Evolutionary conservation across 2,329 filamentous ascomycete species (phyloP).

Genomic region (Cytospora piceae): DNA sequence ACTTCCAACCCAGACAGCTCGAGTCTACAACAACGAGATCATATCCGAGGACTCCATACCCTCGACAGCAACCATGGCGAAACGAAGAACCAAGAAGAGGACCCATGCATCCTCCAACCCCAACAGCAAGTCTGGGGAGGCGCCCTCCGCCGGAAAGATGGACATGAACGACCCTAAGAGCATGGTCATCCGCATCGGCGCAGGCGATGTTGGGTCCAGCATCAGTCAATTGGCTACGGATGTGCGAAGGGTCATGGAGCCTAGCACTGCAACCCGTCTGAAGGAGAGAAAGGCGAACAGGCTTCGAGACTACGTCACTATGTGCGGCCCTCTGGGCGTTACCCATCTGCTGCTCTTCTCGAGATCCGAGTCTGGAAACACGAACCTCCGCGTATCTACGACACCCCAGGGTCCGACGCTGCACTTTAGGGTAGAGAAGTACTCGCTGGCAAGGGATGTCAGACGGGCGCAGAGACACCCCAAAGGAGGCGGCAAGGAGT

Average conservation of each 20-base stretch:
- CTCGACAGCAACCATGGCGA: slow-evolving; percentile 64
- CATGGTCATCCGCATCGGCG: slow-evolving; percentile 98
- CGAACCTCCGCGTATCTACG: slow-evolving; percentile 84
- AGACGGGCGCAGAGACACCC: slow-evolving; percentile 82
- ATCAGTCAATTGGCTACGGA: slow-evolving; percentile 91
- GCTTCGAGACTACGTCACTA: slow-evolving; percentile 88
- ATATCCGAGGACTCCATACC: slow-evolving; percentile 14
- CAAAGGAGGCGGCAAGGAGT: slow-evolving; percentile 81
- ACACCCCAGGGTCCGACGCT: slow-evolving; percentile 90
- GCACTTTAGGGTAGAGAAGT: slow-evolving; percentile 92
- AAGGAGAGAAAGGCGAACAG: slow-evolving; percentile 90
- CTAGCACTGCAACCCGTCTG: slow-evolving; percentile 84
- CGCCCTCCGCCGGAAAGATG: slow-evolving; percentile 61
- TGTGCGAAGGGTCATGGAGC: slow-evolving; percentile 93
- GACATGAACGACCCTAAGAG: slow-evolving; percentile 80
- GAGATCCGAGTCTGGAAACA: slow-evolving; percentile 85
- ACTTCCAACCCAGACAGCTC: background rate
- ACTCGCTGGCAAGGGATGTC: slow-evolving; percentile 91
- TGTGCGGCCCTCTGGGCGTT: slow-evolving; percentile 93
- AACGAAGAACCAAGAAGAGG: slow-evolving; percentile 82
- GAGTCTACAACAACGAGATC: slow-evolving; percentile 8
- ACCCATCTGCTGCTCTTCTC: slow-evolving; percentile 94
- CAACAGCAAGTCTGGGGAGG: slow-evolving; percentile 54
- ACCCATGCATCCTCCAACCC: slow-evolving; percentile 75
- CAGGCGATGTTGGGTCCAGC: slow-evolving; percentile 88